Percentiles rank a stretch among this genome's conserved stretches.
Conservation (phyloP, 129 eudicot species). For the Glebionis coronaria region DNA sequence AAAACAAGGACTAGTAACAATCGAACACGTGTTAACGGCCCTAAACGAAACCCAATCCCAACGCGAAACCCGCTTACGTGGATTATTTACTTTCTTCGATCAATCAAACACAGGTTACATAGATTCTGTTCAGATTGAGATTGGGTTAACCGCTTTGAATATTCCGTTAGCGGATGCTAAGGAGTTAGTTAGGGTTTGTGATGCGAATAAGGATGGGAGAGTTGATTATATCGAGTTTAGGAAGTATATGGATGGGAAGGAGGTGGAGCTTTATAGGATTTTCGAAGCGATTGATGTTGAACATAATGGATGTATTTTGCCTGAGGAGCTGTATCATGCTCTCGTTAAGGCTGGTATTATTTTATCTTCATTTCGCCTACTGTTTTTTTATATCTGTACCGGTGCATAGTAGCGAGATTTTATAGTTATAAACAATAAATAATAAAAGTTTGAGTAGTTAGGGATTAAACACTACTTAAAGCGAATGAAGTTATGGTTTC, state of each 20-base stretch:
- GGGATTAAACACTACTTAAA: too few species aligned
- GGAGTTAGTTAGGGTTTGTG: conserved; percentile 80
- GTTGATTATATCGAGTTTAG: conserved; percentile 89
- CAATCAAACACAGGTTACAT: too few species aligned
- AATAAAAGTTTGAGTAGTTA: too few species aligned
- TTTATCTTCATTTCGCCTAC: background rate
- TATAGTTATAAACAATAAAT: too few species aligned
- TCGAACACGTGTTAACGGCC: conserved; percentile 76
- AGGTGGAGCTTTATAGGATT: conserved; percentile 81
- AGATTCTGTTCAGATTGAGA: conserved; percentile 70
- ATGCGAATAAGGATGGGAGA: conserved; percentile 77
- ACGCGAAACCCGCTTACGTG: conserved; percentile 66
- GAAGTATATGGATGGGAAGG: conserved; percentile 95
- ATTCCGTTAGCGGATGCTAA: conserved; percentile 78
- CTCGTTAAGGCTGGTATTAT: conserved; percentile 88
- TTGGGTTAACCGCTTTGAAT: conserved; percentile 63
- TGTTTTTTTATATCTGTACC: too few species aligned
- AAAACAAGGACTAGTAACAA: conserved; percentile 59
- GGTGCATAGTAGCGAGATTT: too few species aligned
- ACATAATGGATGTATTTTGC: conserved; percentile 89
- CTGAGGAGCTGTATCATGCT: conserved; percentile 93
- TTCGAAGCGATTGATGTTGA: conserved; percentile 96
- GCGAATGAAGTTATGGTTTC: too few species aligned
- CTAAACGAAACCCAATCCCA: conserved; percentile 69
- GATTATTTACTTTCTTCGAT: conserved; percentile 80